Evolutionary conservation across 192 early-diverging fungal species (phyloP), one percentile per base, ranked within the genome.

Genomic region (Irineochytrium annulatum): DNA sequence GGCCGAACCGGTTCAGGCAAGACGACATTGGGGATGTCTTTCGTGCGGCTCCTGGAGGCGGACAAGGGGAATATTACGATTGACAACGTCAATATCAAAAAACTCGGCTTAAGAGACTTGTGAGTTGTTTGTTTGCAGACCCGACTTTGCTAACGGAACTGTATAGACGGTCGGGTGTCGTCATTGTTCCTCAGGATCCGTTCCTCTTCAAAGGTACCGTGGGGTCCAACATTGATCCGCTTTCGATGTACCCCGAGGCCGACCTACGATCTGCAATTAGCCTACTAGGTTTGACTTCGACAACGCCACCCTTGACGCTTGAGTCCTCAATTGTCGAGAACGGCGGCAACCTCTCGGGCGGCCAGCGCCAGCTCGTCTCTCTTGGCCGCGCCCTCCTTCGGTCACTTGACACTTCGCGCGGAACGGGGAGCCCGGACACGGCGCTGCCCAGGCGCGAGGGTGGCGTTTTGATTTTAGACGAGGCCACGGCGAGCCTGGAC

Each of bases 1-100:
- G 92, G 92, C 2, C 80, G 91, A 6, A 92, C 91, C 4, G 92
- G 89, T 0, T 77, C 81, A 3, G 92, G 92, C 53, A 95, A 95
- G 67, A 35, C 70, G 11, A 88, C 90, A n/a, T 29, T 81, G 8
- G 33, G 72, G 16, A 30, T 41, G 17, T 65, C 87, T 8, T 33
- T 92, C 32, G 81, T 93, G 65, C 78, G 91, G 3, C 48, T 77
- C 20, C 62, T 76, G 20, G 81, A 76, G 55, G 54, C 46, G 0
- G 46, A 19, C 27, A 16, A 59, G 37, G 68, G 74, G 30, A 31
- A 35, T 1, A 86, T 92, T 31, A 26, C 59, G 26, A 84, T 94
- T 29, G 91, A 91, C 59, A 74, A 79, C 20, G 20, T 82, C 2
- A 35, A 57, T 26, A 34, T 11, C 13, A 34, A 29, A 13, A 13